These are phyloP conservation scores for Salix viminalis DNA, from an alignment of 345 rosid species.

Conservation along the genomic window DNA sequence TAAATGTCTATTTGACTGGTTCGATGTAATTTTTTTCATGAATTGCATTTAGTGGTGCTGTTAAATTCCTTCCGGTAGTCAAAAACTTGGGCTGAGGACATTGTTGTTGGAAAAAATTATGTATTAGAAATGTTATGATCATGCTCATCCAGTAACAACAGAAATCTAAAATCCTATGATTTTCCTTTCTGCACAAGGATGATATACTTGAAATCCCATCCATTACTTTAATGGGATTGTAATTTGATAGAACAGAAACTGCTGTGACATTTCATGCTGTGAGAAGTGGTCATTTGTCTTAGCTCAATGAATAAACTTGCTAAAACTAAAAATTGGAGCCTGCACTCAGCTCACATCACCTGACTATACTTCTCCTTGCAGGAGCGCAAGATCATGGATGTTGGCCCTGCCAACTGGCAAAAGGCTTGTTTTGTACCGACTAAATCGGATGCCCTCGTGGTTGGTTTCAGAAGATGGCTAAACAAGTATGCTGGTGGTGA, in stretches of 20 bases:
- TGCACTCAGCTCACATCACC: not conserved
- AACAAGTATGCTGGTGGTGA: constrained; percentile 62
- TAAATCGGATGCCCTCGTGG: constrained; percentile 70
- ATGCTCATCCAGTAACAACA: not conserved
- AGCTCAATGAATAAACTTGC: no score
- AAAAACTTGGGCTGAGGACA: no score
- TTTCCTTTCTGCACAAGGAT: not conserved
- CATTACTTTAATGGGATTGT: not conserved
- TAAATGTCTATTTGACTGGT: no score
- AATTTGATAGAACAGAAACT: not conserved
- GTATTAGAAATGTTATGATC: no score
- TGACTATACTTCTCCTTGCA: constrained; percentile 14
- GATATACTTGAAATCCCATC: not conserved
- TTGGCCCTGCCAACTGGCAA: constrained; percentile 71
- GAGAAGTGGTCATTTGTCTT: not conserved
- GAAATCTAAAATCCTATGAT: not conserved
- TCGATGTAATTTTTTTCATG: no score
- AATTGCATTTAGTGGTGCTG: no score
- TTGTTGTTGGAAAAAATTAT: no score
- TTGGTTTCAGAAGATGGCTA: constrained; percentile 76
- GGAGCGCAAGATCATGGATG: constrained; percentile 84
- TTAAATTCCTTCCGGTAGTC: no score
- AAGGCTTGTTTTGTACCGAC: constrained; percentile 82
- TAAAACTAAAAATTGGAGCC: not conserved
- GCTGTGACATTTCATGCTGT: not conserved